A percentile compares a stretch with the other conserved stretches of the same genome.
Conservation (phyloP, 805 yeast species). For the Candida andamanensis region DNA sequence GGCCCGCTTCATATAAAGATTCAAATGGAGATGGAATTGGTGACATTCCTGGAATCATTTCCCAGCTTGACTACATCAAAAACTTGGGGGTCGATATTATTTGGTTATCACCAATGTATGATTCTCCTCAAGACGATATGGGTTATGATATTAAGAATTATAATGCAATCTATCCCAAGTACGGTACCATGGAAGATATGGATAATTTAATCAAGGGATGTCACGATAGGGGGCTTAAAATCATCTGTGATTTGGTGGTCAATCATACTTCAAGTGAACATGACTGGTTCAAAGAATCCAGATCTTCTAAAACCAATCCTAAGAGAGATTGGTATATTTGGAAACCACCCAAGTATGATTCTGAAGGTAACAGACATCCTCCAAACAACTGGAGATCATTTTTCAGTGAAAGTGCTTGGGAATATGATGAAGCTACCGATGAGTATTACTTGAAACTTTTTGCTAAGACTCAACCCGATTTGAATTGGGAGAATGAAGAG, state of each 20-base stretch:
- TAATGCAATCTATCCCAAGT: constrained; percentile 45
- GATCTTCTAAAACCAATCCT: constrained; percentile 45
- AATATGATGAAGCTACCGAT: constrained; percentile 46
- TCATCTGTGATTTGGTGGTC: constrained; percentile 52
- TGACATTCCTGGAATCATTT: constrained; percentile 50
- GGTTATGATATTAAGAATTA: constrained; percentile 58
- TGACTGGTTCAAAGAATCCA: constrained; percentile 53
- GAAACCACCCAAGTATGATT: constrained; percentile 46
- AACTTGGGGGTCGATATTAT: constrained; percentile 46
- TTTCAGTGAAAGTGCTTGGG: constrained; percentile 56
- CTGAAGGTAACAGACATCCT: constrained; percentile 46
- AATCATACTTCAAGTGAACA: constrained; percentile 56
- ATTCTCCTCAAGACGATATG: constrained; percentile 58
- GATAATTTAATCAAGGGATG: constrained; percentile 41
- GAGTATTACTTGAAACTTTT: constrained; percentile 54
- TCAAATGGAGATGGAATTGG: constrained; percentile 57
- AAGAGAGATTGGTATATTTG: constrained; percentile 62
- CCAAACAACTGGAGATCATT: constrained; percentile 54
- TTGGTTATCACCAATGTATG: constrained; percentile 57
- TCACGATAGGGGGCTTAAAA: constrained; percentile 46
- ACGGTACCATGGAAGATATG: constrained; percentile 52
- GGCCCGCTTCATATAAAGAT: constrained; percentile 59
- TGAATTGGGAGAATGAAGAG: constrained; percentile 55
- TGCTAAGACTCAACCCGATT: constrained; percentile 53
- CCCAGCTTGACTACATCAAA: constrained; percentile 48